Conservation (phyloP, 257 asterid genomes). For the Gentiana dahurica region DNA sequence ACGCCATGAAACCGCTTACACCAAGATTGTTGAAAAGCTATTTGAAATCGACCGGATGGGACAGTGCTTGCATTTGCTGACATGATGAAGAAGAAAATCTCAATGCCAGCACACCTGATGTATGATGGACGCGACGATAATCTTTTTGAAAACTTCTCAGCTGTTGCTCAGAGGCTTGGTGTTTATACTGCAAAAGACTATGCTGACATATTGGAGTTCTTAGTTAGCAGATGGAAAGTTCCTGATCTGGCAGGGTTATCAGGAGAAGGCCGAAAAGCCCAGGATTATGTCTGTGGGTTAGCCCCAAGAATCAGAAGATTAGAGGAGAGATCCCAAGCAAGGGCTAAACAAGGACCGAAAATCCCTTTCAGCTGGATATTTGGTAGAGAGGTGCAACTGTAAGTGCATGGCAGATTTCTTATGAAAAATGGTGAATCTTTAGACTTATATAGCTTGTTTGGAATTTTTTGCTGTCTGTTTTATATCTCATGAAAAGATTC, state of each 20-base stretch:
- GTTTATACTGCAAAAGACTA: conserved; percentile 69
- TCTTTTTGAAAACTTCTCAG: conserved; percentile 59
- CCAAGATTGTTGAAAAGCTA: conserved; percentile 65
- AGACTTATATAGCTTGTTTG: no score
- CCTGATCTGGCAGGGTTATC: conserved; percentile 41
- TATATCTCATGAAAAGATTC: no score
- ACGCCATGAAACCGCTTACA: conserved; percentile 82
- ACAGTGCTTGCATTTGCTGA: conserved; percentile 61
- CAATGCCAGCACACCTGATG: conserved; percentile 90
- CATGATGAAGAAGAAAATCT: conserved; percentile 78
- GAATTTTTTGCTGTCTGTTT: no score
- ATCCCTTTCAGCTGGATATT: conserved; percentile 61
- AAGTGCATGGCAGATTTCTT: conserved; percentile 2
- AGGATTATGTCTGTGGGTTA: conserved; percentile 65
- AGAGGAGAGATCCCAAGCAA: conserved; percentile 57
- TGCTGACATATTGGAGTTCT: conserved; percentile 64
- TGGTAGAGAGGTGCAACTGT: conserved; percentile 61
- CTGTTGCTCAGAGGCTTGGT: conserved; percentile 65
- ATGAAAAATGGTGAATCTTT: no score
- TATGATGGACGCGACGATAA: conserved; percentile 60
- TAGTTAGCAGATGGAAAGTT: conserved; percentile 66
- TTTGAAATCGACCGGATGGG: conserved; percentile 68
- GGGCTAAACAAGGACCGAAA: conserved; percentile 38
- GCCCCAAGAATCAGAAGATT: conserved; percentile 50
- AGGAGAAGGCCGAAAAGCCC: conserved; percentile 57